Evolutionary conservation across 1,139 yeast genomes (phyloP).

Genomic region (Pichia sp.): DNA sequence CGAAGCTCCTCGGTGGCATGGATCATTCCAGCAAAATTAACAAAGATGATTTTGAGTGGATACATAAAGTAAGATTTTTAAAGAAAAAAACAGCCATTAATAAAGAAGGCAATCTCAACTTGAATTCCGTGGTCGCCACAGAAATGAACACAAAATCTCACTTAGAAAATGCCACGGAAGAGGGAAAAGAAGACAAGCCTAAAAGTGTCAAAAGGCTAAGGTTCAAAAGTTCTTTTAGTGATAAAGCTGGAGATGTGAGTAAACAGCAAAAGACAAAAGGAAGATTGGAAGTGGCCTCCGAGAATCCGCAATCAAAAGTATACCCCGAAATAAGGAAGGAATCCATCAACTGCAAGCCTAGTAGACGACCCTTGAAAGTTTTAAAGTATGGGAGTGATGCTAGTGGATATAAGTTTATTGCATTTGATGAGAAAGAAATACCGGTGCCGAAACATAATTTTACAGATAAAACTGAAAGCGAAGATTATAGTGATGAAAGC

Average conservation of each 20-base stretch:
- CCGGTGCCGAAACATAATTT: neutral
- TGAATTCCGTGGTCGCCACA: too few relatives aligned
- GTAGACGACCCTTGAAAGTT: slow-evolving; percentile 1
- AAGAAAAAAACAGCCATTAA: neutral
- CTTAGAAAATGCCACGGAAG: neutral
- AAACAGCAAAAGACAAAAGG: neutral
- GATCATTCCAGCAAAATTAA: too few relatives aligned
- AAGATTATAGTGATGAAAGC: neutral
- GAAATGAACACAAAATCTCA: neutral
- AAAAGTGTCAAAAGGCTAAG: slow-evolving; percentile 1
- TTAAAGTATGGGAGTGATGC: slow-evolving; percentile 35
- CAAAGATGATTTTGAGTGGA: neutral
- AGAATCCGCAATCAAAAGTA: neutral
- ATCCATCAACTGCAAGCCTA: neutral
- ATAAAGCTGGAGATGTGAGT: neutral
- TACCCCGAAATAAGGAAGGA: neutral
- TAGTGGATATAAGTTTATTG: slow-evolving; percentile 34
- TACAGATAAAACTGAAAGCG: neutral
- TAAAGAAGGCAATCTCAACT: neutral
- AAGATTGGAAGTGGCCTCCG: neutral
- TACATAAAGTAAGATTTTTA: neutral
- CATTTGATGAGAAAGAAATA: slow-evolving; percentile 19
- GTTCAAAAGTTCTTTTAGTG: neutral
- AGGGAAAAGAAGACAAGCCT: neutral
- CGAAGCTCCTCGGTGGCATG: too few relatives aligned